Base-by-base conservation (phyloP, 192 early-diverging fungal species). In the Diversispora eburnea region DNA sequence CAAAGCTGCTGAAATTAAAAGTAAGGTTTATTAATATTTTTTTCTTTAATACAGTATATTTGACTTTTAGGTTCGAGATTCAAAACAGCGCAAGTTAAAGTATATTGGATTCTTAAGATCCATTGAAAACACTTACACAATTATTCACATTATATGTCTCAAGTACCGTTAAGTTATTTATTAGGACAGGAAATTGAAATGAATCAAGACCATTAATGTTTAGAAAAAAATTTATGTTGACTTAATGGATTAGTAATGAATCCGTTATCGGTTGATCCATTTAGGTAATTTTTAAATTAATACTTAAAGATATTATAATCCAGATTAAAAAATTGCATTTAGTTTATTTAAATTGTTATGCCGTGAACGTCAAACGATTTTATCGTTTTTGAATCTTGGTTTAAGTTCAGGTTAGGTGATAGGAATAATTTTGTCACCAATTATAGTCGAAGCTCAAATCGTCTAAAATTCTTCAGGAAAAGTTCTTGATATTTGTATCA, bases 401-500 rank as follows among this genome's bases (percentile, higher is more conserved):
- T 55, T 87, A 8, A 78, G 75, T 6, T 68, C 70, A 55, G 59
- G 42, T 12, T 77, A 85, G 52, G 78, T 83, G 0, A 70, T 82
- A 58, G 77, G 81, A n/a, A 49, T 88, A 1, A 17, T 85, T 52
- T 64, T 74, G 6, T 63, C 57, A 19, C 72, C 76, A 19, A 58
- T 58, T 3, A 56, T 72, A 8, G 43, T 47, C 6, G 71, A 61
- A 22, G 52, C 74, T 9, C 78, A 77, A 39, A 12, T 76, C 20
- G 63, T 54, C 1, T 66, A 46, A 25, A 66, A 76, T n/a, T 45
- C 73, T 2, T 62, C 81, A n/a, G 73, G 77, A 15, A 80, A 76
- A 8, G 74, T 86, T 2, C 96, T 93, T 78, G 95, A 98, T 76
- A 88, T 93, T 41, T 91, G 94, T 45, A 77, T 94, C 12, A 65